Conservation (phyloP, 129 eudicot species). For the Pittosporum tobira region DNA sequence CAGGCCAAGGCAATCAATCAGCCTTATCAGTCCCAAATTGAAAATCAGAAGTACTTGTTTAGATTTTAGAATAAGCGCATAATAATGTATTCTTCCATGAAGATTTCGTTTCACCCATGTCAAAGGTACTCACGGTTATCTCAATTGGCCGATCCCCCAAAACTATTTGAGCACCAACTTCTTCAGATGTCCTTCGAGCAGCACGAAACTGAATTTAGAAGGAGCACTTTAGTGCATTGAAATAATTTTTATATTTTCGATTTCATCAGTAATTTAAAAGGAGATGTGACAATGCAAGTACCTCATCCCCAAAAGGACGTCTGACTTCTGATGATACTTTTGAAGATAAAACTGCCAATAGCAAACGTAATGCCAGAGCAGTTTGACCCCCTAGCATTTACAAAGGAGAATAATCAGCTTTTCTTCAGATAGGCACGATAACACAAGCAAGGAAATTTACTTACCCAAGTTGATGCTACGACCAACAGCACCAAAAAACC, state of each 20-base stretch:
- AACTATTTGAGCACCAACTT: constrained; percentile 82
- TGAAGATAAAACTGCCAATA: constrained; percentile 7
- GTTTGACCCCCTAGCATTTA: constrained; percentile 10
- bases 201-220: constrained; percentile 68
- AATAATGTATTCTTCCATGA: background rate
- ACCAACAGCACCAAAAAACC: constrained; percentile 71
- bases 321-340: constrained; percentile 10
- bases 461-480: constrained; percentile 88
- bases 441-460: constrained; percentile 1
- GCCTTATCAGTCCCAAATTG: background rate
- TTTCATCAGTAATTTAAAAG: background rate
- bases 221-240: background rate
- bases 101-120: background rate
- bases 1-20: background rate
- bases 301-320: constrained; percentile 11
- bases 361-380: constrained; percentile 8
- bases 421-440: background rate
- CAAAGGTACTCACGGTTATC: constrained; percentile 52
- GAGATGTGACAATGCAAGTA: background rate
- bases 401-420: background rate
- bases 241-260: background rate
- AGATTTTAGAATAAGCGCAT: too few species aligned
- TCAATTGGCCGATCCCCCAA: constrained; percentile 95
- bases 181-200: constrained; percentile 78
- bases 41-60: background rate